phyloP scores from a whole-genome alignment of 805 yeast species.

The Blastobotrys terrestris region DNA sequence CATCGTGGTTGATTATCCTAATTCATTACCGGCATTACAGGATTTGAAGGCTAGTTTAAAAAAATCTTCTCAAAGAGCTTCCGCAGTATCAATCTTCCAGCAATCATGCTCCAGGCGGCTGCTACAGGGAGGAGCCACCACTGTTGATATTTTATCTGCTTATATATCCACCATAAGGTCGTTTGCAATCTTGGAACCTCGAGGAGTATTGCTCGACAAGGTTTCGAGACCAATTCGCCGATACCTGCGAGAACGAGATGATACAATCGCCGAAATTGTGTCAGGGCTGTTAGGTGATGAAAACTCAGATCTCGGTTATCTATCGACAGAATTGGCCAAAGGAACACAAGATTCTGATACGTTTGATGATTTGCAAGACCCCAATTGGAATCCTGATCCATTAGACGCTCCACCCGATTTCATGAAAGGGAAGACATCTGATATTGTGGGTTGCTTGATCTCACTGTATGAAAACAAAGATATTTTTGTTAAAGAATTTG shows the following conservation, averaged over 20 bases:
- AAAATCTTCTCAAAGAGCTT: slow-evolving; percentile 43
- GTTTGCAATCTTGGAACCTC: slow-evolving; percentile 73
- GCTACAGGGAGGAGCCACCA: slow-evolving; percentile 76
- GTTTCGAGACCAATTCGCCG: slow-evolving; percentile 71
- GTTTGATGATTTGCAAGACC: slow-evolving; percentile 36
- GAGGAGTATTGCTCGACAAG: slow-evolving; percentile 74
- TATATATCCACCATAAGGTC: slow-evolving; percentile 69
- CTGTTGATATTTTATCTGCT: slow-evolving; percentile 60
- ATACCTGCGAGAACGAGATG: slow-evolving; percentile 66
- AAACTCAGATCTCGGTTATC: slow-evolving; percentile 40
- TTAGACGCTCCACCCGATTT: slow-evolving; percentile 87
- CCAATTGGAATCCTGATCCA: slow-evolving; percentile 80
- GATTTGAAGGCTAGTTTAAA: slow-evolving; percentile 53
- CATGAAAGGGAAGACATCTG: slow-evolving; percentile 49
- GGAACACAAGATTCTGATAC: slow-evolving; percentile 26
- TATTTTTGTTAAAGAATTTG: slow-evolving; percentile 59
- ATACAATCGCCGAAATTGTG: slow-evolving; percentile 64
- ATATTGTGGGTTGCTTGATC: slow-evolving; percentile 63
- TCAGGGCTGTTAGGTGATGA: slow-evolving; percentile 54
- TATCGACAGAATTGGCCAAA: slow-evolving; percentile 45
- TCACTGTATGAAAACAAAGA: slow-evolving; percentile 68
- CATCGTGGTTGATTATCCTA: slow-evolving; percentile 50
- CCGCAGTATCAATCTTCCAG: slow-evolving; percentile 47
- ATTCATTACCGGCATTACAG: slow-evolving; percentile 44
- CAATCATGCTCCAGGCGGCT: slow-evolving; percentile 39